Evolutionary conservation across 1,139 yeast species (phyloP).

Genomic region (Suhomyces wounanorum): DNA sequence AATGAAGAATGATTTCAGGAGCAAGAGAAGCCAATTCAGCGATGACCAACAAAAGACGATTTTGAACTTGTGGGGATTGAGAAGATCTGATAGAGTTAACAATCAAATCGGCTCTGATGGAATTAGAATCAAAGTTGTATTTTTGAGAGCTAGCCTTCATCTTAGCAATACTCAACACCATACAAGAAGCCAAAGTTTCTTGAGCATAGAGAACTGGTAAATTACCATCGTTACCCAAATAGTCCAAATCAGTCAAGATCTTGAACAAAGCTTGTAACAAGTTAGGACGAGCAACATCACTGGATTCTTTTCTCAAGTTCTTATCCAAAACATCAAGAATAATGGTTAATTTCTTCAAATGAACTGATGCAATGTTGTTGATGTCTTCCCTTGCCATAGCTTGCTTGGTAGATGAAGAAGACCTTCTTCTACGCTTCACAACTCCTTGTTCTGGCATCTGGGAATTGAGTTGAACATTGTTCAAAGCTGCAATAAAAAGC

Average conservation of each 20-base stretch:
- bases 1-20: slow-evolving; percentile 89
- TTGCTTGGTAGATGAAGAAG: slow-evolving; percentile 72
- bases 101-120: slow-evolving; percentile 83
- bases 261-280: slow-evolving; percentile 63
- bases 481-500: slow-evolving; percentile 50
- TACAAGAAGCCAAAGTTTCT: slow-evolving; percentile 85
- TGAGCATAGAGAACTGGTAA: slow-evolving; percentile 89
- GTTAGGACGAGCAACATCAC: slow-evolving; percentile 42
- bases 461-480: slow-evolving; percentile 48
- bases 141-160: slow-evolving; percentile 33
- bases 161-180: slow-evolving; percentile 66
- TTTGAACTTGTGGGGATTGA: slow-evolving; percentile 92
- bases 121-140: slow-evolving; percentile 56
- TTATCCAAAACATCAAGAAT: slow-evolving; percentile 77
- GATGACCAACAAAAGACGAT: slow-evolving; percentile 77
- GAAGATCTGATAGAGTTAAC: slow-evolving; percentile 90
- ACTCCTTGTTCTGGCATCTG: slow-evolving; percentile 51
- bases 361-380: slow-evolving; percentile 72
- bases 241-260: slow-evolving; percentile 80
- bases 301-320: slow-evolving; percentile 28
- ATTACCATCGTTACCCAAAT: slow-evolving; percentile 87
- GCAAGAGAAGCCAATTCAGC: slow-evolving; percentile 86
- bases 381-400: slow-evolving; percentile 74
- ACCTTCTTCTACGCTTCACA: slow-evolving; percentile 76
- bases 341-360: slow-evolving; percentile 74